These are phyloP conservation scores for Globisporangium heterothallicum DNA, from an alignment of 352 stramenopile species.

Conservation along the genomic window DNA sequence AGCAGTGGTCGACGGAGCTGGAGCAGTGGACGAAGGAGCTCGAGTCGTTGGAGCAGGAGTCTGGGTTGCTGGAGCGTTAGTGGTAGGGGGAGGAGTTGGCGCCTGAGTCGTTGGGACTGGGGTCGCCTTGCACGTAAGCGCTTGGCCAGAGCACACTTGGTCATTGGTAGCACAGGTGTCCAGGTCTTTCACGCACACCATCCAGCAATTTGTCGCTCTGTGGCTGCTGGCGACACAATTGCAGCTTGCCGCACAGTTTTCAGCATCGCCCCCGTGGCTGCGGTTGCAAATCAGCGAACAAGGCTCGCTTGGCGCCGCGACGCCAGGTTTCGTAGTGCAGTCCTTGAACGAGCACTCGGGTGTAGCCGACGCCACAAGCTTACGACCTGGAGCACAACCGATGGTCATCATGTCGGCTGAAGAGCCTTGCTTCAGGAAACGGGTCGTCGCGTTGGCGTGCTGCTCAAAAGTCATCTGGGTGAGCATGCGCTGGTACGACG, in stretches of 20 bases:
- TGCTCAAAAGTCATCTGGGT: slow-evolving; percentile 37
- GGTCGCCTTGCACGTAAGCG: background rate
- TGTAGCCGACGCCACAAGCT: slow-evolving; percentile 28
- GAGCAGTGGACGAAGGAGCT: background rate
- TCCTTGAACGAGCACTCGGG: slow-evolving; percentile 23
- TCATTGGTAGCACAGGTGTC: slow-evolving; percentile 19
- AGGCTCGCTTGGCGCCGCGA: slow-evolving; percentile 18
- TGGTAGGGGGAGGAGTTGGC: background rate
- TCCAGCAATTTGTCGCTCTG: slow-evolving; percentile 37
- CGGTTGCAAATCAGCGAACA: slow-evolving; percentile 39
- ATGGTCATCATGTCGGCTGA: slow-evolving; percentile 24
- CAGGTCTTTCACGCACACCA: slow-evolving; percentile 47
- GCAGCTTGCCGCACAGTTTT: slow-evolving; percentile 21
- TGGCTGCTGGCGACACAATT: slow-evolving; percentile 19
- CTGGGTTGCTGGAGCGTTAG: background rate
- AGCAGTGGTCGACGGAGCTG: background rate
- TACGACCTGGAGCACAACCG: slow-evolving; percentile 32
- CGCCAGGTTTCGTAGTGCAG: slow-evolving; percentile 26
- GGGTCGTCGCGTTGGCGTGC: slow-evolving; percentile 29
- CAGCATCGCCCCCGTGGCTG: slow-evolving; percentile 19
- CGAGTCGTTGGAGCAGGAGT: too few relatives aligned
- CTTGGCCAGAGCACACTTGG: slow-evolving; percentile 38
- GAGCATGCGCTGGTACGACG: slow-evolving; percentile 49
- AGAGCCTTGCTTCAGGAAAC: slow-evolving; percentile 23
- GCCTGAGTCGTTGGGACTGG: background rate